Base-by-base conservation (phyloP, 2,329 filamentous ascomycete species). In the Exophiala sp. region DNA sequence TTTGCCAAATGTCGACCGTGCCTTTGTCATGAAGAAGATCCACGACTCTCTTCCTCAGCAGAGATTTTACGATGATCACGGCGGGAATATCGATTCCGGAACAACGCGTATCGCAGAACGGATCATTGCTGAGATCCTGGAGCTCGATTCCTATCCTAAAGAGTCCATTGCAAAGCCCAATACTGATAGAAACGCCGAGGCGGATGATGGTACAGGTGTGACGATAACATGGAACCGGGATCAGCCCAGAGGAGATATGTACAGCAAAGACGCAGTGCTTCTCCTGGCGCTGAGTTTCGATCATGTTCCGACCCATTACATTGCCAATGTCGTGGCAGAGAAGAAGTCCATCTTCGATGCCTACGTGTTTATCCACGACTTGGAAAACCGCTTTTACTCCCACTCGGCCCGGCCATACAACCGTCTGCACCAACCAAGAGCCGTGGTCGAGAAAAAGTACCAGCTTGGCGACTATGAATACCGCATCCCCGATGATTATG, bases 1-100 rank as follows among this genome's bases (percentile, higher is more conserved):
- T 7, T 76, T 77, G 46, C 75, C 75, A 7, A 72, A 71, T 42
- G 73, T 77, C 34, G 69, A 68, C 46, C 66, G 62, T 18, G 60
- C 68, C 9, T 68, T 73, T 57, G 66, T 76, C 18, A 57, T 41
- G 37, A 41, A 46, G 24, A 53, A 52, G 30, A 53, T 60, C 30
- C 39, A 40, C 35, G 22, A 24, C 13, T 21, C 22, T 56, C 9
- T 57, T 61, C 13, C 58, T 74, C n/a, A 72, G 69, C 50, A 32
- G 5, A 27, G 22, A 10, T 16, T 43, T 16, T 53, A 64, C 18
- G 57, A 39, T 13, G 49, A 37, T 14, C 21, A 44, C 29, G 40
- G 43, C 24, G 30, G 29, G 14, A n/a, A 48, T 8, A 27, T 51
- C 22, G 16, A 16, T 24, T 40, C 32, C 10, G 35, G 24, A 23